Evolutionary conservation across 768 basidiomycete genomes (phyloP).

Genomic region (Coprinopsis strossmayeri): DNA sequence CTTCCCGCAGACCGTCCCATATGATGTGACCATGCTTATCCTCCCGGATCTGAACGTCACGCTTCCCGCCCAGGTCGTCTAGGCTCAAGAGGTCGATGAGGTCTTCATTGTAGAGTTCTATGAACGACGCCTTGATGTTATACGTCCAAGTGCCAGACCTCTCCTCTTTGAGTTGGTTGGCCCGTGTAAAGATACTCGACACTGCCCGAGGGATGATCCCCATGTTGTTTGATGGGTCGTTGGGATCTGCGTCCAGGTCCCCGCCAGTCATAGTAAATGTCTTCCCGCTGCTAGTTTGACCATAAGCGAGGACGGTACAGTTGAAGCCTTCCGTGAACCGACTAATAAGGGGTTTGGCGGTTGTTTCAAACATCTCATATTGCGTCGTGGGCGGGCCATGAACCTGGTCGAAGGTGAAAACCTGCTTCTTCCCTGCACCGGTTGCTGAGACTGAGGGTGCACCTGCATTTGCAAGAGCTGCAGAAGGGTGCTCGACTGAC

Average conservation of each 20-base stretch:
- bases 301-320: constrained; percentile 96
- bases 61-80: constrained; percentile 59
- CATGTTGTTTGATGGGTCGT: constrained; percentile 78
- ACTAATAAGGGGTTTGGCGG: constrained; percentile 77
- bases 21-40: constrained; percentile 96
- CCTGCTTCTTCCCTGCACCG: constrained; percentile 64
- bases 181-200: constrained; percentile 75
- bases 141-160: constrained; percentile 72
- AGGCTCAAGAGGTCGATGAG: constrained; percentile 87
- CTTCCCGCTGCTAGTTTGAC: constrained; percentile 95
- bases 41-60: constrained; percentile 93
- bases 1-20: constrained; percentile 93
- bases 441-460: constrained; percentile 41
- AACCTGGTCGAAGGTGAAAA: constrained; percentile 92
- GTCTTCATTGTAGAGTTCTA: constrained; percentile 99
- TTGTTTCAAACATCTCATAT: constrained; percentile 76
- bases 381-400: constrained; percentile 83
- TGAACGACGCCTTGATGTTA: constrained; percentile 83
- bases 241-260: constrained; percentile 82
- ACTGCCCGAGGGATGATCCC: constrained; percentile 96
- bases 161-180: constrained; percentile 71
- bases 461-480: constrained; percentile 42
- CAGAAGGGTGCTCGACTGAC: constrained; percentile 68
- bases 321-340: constrained; percentile 94
- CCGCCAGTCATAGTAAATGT: constrained; percentile 97